Percentiles rank a stretch among this genome's conserved stretches.
Conservation (phyloP, 768 basidiomycete species). For the Suillus alpinus region DNA sequence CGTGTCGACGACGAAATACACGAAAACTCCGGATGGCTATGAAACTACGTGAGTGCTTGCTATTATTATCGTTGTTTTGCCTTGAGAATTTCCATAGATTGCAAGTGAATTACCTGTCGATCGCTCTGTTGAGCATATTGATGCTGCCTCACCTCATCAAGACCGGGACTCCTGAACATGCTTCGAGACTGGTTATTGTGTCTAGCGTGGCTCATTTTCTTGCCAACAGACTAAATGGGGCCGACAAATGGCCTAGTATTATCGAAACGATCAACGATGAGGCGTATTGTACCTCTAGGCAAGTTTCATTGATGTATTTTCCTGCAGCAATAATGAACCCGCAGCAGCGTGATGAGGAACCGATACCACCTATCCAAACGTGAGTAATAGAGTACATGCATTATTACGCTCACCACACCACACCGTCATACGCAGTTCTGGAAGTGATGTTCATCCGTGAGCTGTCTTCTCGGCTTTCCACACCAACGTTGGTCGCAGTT, state of each 20-base stretch:
- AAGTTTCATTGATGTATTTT: constrained; percentile 7
- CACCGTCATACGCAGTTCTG: constrained; percentile 22
- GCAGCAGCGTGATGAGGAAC: constrained; percentile 20
- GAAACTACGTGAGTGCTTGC: constrained; percentile 31
- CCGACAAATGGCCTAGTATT: constrained; percentile 21
- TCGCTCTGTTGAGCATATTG: constrained; percentile 31
- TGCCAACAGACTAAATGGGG: constrained; percentile 10
- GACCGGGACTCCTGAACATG: constrained; percentile 19
- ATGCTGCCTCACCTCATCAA: constrained; percentile 35
- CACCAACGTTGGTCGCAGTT: constrained; percentile 26
- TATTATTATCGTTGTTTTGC: neutral
- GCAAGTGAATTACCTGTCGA: constrained; percentile 37
- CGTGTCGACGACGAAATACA: constrained; percentile 13
- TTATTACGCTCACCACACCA: neutral
- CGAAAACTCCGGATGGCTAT: constrained; percentile 34
- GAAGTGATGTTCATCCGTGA: constrained; percentile 35
- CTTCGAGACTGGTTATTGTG: constrained; percentile 29
- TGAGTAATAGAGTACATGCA: constrained; percentile 2
- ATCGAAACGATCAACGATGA: constrained; percentile 26
- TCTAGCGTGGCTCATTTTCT: constrained; percentile 28
- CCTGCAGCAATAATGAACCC: constrained; percentile 1
- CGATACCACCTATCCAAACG: constrained; percentile 27
- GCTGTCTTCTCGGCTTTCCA: constrained; percentile 30
- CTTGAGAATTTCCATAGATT: constrained; percentile 19
- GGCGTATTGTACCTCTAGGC: constrained; percentile 25